phyloP scores from a whole-genome alignment of 1,284 basidiomycete genomes.

The Austroboletus novae-zelandiae region DNA sequence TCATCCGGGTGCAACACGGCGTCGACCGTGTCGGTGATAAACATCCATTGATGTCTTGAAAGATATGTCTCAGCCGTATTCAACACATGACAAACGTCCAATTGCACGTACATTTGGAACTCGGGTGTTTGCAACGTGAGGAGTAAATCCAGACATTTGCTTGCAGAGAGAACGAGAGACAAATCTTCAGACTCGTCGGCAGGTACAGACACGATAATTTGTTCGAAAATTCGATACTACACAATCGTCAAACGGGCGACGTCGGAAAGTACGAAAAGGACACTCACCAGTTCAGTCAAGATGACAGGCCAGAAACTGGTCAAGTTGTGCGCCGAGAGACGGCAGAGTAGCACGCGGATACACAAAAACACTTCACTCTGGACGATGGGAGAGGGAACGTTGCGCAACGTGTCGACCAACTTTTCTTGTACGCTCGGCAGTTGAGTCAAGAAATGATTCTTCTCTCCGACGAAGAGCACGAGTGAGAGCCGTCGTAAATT shows the following conservation, averaged over 20 bases:
- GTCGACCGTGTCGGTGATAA: constrained; percentile 96
- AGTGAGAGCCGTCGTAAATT: constrained; percentile 89
- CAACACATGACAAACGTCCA: not conserved
- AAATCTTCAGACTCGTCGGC: constrained; percentile 82
- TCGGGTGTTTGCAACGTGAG: constrained; percentile 93
- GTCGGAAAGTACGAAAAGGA: not conserved
- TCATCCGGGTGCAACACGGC: constrained; percentile 86
- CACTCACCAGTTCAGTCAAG: constrained; percentile 81
- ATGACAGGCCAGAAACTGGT: constrained; percentile 97
- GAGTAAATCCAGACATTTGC: constrained; percentile 92
- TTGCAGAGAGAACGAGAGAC: constrained; percentile 79
- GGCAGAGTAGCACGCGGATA: constrained; percentile 86
- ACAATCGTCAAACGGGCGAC: constrained; percentile 13
- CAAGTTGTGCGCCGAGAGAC: constrained; percentile 90
- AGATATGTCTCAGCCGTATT: constrained; percentile 8
- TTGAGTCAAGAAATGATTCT: constrained; percentile 87
- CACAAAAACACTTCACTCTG: constrained; percentile 95
- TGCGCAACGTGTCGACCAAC: constrained; percentile 89
- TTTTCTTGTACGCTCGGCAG: constrained; percentile 95
- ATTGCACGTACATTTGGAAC: constrained; percentile 85
- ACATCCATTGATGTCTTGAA: constrained; percentile 95
- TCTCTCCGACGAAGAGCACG: constrained; percentile 80
- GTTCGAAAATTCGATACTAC: constrained; percentile 76
- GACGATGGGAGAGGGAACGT: constrained; percentile 78
- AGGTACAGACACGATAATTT: constrained; percentile 59